phyloP scores from a whole-genome alignment of 2,329 filamentous ascomycete genomes.

The Coniochaeta hoffmannii region DNA sequence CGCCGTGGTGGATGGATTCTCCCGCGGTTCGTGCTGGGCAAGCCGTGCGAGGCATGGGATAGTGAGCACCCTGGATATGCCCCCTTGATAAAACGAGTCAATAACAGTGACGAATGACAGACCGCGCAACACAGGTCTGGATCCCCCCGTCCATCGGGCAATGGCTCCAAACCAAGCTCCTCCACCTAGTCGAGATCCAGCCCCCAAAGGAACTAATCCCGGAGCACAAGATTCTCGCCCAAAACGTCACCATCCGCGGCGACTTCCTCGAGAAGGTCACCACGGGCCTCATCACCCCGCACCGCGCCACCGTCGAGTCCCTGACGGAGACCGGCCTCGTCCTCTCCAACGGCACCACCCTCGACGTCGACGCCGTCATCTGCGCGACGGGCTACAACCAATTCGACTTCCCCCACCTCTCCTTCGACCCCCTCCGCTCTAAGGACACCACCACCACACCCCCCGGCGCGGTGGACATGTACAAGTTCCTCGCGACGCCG shows the following conservation, averaged over 20 bases:
- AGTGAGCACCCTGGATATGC: constrained; percentile 15
- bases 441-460: constrained; percentile 14
- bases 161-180: constrained; percentile 22
- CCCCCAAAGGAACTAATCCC: constrained; percentile 23
- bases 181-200: constrained; percentile 21
- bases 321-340: constrained; percentile 20
- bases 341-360: constrained; percentile 18
- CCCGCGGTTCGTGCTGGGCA: constrained; percentile 28
- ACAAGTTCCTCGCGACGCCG: constrained; percentile 22
- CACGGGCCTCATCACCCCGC: constrained; percentile 21
- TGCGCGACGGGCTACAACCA: constrained; percentile 24
- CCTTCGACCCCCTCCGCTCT: constrained; percentile 14
- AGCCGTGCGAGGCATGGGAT: constrained; percentile 26
- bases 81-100: not conserved
- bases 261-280: constrained; percentile 26
- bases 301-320: constrained; percentile 21
- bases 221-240: constrained; percentile 24
- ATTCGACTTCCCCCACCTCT: constrained; percentile 20
- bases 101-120: constrained; percentile 6
- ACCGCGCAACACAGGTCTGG: constrained; percentile 21
- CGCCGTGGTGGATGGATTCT: constrained; percentile 29
- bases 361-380: constrained; percentile 25
- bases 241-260: constrained; percentile 24
- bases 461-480: constrained; percentile 20
- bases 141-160: constrained; percentile 17